These are phyloP conservation scores for Kluyveromyces aestuarii DNA, from an alignment of 805 yeast genomes.

Conservation along the genomic window DNA sequence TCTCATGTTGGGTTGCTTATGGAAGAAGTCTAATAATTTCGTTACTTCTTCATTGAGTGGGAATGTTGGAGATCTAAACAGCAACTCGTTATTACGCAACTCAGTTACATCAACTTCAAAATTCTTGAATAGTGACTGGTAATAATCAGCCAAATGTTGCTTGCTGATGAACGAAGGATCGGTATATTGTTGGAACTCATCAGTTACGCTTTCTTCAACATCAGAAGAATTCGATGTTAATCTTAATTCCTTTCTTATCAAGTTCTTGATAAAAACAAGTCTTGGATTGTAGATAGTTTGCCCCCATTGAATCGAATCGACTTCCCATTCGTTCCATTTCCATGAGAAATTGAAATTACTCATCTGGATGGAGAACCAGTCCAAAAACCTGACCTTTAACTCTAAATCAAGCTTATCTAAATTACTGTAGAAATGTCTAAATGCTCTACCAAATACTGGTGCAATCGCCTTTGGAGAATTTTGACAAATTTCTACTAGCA, in stretches of 20 bases:
- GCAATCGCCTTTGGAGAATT: conserved; percentile 79
- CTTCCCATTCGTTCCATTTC: conserved; percentile 96
- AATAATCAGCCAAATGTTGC: conserved; percentile 32
- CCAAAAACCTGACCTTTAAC: conserved; percentile 59
- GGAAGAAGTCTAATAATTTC: conserved; percentile 31
- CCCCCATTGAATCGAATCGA: conserved; percentile 40
- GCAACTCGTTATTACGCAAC: conserved; percentile 30
- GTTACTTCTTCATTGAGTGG: conserved; percentile 31
- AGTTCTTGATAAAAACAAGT: conserved; percentile 61
- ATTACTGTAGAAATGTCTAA: conserved; percentile 69
- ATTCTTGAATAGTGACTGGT: conserved; percentile 22
- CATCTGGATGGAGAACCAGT: conserved; percentile 90
- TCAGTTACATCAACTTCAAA: conserved; percentile 21
- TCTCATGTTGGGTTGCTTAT: conserved; percentile 26
- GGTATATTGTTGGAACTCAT: conserved; percentile 41
- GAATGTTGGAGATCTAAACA: conserved; percentile 31
- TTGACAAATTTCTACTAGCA: conserved; percentile 79
- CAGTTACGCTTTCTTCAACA: conserved; percentile 63
- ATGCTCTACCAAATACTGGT: conserved; percentile 89
- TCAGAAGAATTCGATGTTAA: conserved; percentile 60
- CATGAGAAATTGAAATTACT: conserved; percentile 92
- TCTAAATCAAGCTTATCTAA: conserved; percentile 66
- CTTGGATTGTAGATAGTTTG: conserved; percentile 57
- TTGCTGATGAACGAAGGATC: conserved; percentile 33
- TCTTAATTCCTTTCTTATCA: conserved; percentile 76